Evolutionary conservation across 2,329 filamentous ascomycete genomes (phyloP).

Genomic region (Lachnellula occidentalis): DNA sequence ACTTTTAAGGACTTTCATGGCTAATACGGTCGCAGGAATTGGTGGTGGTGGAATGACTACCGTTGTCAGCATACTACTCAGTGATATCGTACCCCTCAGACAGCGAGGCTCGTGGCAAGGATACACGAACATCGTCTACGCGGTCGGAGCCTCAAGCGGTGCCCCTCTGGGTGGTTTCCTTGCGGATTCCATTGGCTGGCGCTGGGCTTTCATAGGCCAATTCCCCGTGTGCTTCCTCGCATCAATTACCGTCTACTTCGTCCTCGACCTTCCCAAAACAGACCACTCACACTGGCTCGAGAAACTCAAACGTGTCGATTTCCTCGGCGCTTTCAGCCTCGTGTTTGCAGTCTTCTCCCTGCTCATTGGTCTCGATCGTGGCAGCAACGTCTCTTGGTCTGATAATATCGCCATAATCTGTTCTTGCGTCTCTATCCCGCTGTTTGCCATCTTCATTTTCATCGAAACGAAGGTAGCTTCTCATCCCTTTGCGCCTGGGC

Average conservation of each 20-base stretch:
- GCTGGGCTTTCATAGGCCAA: conserved; percentile 71
- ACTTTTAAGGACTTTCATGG: not conserved
- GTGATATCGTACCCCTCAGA: conserved; percentile 64
- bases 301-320: conserved; percentile 66
- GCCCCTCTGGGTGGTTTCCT: conserved; percentile 66
- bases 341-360: conserved; percentile 44
- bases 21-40: conserved; percentile 40
- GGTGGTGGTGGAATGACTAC: conserved; percentile 69
- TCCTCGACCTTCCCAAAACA: conserved; percentile 54
- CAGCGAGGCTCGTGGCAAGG: conserved; percentile 72
- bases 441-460: conserved; percentile 62
- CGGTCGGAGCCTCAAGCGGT: conserved; percentile 60
- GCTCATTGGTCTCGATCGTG: conserved; percentile 61
- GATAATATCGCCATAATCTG: conserved; percentile 51
- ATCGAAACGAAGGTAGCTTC: conserved; percentile 63
- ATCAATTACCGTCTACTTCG: conserved; percentile 56
- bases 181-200: conserved; percentile 70
- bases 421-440: conserved; percentile 47
- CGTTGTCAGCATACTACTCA: conserved; percentile 63
- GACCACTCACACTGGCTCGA: conserved; percentile 57
- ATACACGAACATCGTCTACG: conserved; percentile 65
- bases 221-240: conserved; percentile 63
- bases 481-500: conserved; percentile 70
- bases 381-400: conserved; percentile 66
- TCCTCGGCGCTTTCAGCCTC: conserved; percentile 63